Evolutionary conservation across 352 stramenopile species (phyloP).

Genomic region (Globisporangium splendens): DNA sequence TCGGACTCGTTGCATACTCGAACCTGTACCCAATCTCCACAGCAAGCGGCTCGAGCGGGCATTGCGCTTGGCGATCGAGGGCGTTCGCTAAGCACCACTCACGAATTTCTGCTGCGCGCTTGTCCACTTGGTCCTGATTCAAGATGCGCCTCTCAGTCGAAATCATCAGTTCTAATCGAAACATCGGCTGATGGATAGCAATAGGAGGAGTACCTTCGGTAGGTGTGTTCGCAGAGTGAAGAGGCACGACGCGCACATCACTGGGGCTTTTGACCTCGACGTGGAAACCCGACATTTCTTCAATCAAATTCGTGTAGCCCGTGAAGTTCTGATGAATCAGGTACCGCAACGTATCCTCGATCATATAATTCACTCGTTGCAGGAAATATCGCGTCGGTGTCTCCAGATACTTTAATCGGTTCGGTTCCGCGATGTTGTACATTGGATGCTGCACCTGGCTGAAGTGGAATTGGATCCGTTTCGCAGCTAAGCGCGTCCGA

Average conservation of each 20-base stretch:
- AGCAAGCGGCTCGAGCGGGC: conserved; percentile 46
- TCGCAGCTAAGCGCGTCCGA: conserved; percentile 68
- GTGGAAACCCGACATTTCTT: conserved; percentile 59
- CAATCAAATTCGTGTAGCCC: conserved; percentile 63
- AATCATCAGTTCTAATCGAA: conserved; percentile 71
- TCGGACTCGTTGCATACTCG: conserved; percentile 65
- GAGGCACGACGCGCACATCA: conserved; percentile 31
- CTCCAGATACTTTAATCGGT: conserved; percentile 64
- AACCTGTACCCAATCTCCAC: conserved; percentile 59
- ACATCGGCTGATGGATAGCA: conserved; percentile 55
- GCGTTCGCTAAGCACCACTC: conserved; percentile 60
- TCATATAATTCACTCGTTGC: conserved; percentile 81
- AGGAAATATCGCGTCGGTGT: conserved; percentile 56
- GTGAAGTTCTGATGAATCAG: conserved; percentile 70
- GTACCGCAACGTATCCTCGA: conserved; percentile 63
- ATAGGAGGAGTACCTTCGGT: neutral
- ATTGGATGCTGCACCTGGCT: conserved; percentile 37
- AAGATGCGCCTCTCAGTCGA: conserved; percentile 45
- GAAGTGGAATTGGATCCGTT: conserved; percentile 72
- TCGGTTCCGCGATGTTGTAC: conserved; percentile 68
- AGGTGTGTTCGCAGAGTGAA: neutral
- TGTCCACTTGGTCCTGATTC: conserved; percentile 53
- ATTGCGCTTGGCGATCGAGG: conserved; percentile 46
- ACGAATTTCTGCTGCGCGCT: conserved; percentile 49
- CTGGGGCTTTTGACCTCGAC: conserved; percentile 47